Base-by-base conservation (phyloP, 2,329 filamentous ascomycete species). In the Neopestalotiopsis rosae region DNA sequence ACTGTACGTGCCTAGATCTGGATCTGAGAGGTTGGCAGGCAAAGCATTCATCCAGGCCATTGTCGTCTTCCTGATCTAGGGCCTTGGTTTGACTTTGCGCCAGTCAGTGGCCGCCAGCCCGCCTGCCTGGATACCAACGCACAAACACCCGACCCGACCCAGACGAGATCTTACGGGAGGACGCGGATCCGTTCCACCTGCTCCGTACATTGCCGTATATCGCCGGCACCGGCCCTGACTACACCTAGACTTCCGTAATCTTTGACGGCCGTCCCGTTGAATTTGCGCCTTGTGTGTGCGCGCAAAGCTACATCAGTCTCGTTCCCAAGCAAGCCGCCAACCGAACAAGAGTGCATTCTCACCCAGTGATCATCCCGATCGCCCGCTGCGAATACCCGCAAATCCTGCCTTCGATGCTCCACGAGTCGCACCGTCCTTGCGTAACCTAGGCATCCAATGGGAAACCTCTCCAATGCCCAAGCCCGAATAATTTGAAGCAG, bases 361-460 rank as follows among this genome's bases (percentile, higher is more conserved):
- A n/a, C 45, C 67, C 58, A 49, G 67, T 66, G 64, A 49, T 57
- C 69, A 57, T 57, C 65, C 32, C 62, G 58, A 58, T 56, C 10
- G 59, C 45, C 38, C 64, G 30, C 69, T 70, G 69, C 69, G 66
- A 59, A 61, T 62, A 70, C 66, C 69, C 69, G 69, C 61, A 58
- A 58, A 52, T 58, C 65, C 66, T 59, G 40, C 10, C 57, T 24
- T 68, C 63, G 42, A 70, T 66, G 69, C 63, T 61, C 69, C 69
- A 68, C 69, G 69, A 70, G 42, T 62, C 63, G 66, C 66, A 45
- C 59, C 62, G 49, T 38, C 66, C 30, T 70, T 70, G 69, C 69
- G 69, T 70, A 70, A 70, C 69, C 42, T 64, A 68, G 58, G 63
- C 56, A 59, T 58, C 69, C 69, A 70, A 70, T 70, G 69, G 69